Conservation (phyloP, 2,329 filamentous ascomycete species). For the Myrmaecium sp. region DNA sequence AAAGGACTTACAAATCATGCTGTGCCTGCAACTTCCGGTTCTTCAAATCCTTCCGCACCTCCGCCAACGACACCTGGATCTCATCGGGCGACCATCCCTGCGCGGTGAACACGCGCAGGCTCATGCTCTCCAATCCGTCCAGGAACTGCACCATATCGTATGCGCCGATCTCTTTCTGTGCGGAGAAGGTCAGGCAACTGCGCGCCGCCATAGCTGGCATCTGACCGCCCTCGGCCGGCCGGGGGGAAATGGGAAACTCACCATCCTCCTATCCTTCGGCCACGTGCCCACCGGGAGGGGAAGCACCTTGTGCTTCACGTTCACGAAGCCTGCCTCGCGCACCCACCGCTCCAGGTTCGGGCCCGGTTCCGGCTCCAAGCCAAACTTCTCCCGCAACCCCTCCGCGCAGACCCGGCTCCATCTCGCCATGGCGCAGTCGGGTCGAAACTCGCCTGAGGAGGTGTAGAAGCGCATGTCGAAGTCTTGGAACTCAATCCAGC, state of each 20-base stretch:
- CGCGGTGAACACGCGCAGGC: slow-evolving; percentile 4
- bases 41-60: slow-evolving; percentile 6
- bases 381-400: slow-evolving; percentile 9
- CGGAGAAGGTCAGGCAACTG: too few relatives aligned
- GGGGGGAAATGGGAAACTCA: too few relatives aligned
- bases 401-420: too few relatives aligned
- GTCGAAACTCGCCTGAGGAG: slow-evolving; percentile 8
- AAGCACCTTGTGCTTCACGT: slow-evolving; percentile 20
- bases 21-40: slow-evolving; percentile 9
- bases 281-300: slow-evolving; percentile 11
- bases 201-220: too few relatives aligned
- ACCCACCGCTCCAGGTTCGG: slow-evolving; percentile 22
- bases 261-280: slow-evolving; percentile 8
- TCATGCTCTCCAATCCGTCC: slow-evolving; percentile 5
- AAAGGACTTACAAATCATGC: slow-evolving; percentile 10
- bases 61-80: slow-evolving; percentile 5
- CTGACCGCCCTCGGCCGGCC: too few relatives aligned
- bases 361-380: slow-evolving; percentile 21
- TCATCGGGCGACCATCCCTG: slow-evolving; percentile 4
- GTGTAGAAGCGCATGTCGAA: slow-evolving; percentile 12
- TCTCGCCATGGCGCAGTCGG: slow-evolving; percentile 3
- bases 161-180: too few relatives aligned
- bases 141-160: slow-evolving; percentile 6
- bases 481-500: slow-evolving; percentile 12
- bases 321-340: slow-evolving; percentile 25